Evolutionary conservation across 2,329 filamentous ascomycete species (phyloP), one percentile per base, ranked within the genome.

Genomic region (Ophiocordyceps unilateralis): DNA sequence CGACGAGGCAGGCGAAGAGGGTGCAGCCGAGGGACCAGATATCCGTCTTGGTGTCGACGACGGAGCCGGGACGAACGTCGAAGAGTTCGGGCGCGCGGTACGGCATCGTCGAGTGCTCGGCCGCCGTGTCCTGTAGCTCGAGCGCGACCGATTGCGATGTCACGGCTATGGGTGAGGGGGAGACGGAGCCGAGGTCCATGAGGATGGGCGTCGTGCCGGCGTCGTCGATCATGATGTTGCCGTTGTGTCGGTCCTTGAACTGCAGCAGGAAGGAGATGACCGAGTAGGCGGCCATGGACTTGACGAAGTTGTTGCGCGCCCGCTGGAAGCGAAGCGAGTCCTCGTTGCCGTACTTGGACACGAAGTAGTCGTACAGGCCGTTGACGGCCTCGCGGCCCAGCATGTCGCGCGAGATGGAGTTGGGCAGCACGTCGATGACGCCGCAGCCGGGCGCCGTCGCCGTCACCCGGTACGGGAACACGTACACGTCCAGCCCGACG

Each of bases 161-260:
- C 51, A 96, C 89, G 22, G 84, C 76, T 45, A 86, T 84, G 1
- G 91, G 91, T 2, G 85, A 87, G 17, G 83, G 83, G 36, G 86
- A 82, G 44, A 98, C 70, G 45, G 87, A 99, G 10, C 91, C 91
- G 56, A 98, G 98, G 60, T 98, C 91, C 52, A 98, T 96, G 43
- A 98, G 75, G 55, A 98, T 94, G 63, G 98, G 91, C 24, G 79
- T 80, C 46, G 78, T 74, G 4, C 93, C 91, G 1, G 83, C 84
- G 55, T 95, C 89, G 59, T 98, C 89, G 49, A 98, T 80, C 93
- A 98, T 98, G 68, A 98, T 98, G 68, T 98, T 98, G 48, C 91
- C 91, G 60, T 98, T 98, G 66, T 98, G 91, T 3, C 91, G 81
- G 59, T 99, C 91, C 63, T 99, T 99, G 78, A 99, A 96, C 56